Evolutionary conservation across 176 grass and related monocot genomes (phyloP).

Genomic region (Musa acuminata): DNA sequence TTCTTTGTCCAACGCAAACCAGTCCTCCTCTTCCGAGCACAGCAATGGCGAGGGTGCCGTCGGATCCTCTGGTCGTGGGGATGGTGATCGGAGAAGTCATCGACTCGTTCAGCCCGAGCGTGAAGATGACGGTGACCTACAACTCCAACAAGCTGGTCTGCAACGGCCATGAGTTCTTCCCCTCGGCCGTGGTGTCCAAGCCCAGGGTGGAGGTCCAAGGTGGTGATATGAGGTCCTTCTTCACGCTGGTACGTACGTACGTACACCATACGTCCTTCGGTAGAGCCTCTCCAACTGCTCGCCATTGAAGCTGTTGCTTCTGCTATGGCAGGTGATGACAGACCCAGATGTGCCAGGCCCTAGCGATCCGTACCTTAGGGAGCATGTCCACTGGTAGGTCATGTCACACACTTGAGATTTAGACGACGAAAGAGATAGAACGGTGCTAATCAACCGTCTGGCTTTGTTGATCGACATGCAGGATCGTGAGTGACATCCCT

Average conservation of each 20-base stretch:
- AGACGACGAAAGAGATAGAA: too few relatives aligned
- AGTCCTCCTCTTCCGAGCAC: not conserved
- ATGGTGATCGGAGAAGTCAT: constrained; percentile 94
- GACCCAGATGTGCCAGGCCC: constrained; percentile 5
- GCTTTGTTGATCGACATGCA: not conserved
- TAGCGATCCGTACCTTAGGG: not conserved
- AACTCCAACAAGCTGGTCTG: constrained; percentile 70
- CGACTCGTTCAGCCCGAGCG: constrained; percentile 66
- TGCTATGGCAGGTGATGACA: not conserved
- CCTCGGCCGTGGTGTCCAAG: constrained; percentile 48
- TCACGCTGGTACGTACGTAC: constrained; percentile 52
- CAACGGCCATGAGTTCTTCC: constrained; percentile 88
- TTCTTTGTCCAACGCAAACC: not conserved
- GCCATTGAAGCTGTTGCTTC: too few relatives aligned
- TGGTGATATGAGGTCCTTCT: constrained; percentile 72
- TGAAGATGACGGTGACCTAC: constrained; percentile 75
- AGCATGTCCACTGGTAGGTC: constrained; percentile 4
- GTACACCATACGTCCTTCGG: not conserved
- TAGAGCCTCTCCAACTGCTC: not conserved
- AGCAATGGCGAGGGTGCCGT: constrained; percentile 44
- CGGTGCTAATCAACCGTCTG: too few relatives aligned
- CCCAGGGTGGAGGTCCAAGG: constrained; percentile 80
- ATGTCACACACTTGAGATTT: too few relatives aligned
- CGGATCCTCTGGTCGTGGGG: constrained; percentile 70
- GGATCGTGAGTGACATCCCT: constrained; percentile 9